Base-by-base conservation (phyloP, 2,329 filamentous ascomycete genomes). In the Cadophora malorum region DNA sequence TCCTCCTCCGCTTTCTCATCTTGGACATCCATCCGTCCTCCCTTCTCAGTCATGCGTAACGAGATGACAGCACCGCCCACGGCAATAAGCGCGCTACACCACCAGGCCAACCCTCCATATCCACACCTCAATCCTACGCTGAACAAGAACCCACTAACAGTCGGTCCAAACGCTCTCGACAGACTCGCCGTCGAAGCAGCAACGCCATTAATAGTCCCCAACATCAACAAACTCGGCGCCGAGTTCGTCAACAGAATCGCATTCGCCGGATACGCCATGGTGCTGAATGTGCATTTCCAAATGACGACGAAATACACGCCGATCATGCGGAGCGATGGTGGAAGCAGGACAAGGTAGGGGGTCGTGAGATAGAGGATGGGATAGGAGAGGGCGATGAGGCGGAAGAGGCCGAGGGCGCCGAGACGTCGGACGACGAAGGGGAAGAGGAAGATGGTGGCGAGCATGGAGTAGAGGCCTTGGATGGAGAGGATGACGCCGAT, bases 231-330 rank as follows among this genome's bases (percentile, higher is more conserved):
- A 8, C 91, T 94, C 0, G 94, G 93, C 0, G 94, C 92, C 19
- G 93, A 91, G 79, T 98, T 97, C 68, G 93, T 92, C 35, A 97
- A 86, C 67, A 99, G 88, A 67, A 98, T 96, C 12, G 91, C 91
- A 73, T 94, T 94, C 75, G 91, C 92, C 12, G 96, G 96, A 79
- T 97, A 98, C 0, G 94, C 91, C 80, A 97, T 90, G 56, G 93
- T 94, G 74, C 95, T 90, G 74, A 96, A 94, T 0, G 93, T 96
- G 77, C 96, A 97, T 80, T 97, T 98, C 90, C 92, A 93, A 72
- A 97, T 86, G 12, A 98, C 85, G 28, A 95, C 84, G 8, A 89
- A 75, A 76, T 94, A 95, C 62, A 97, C 88, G 28, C 91, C 92
- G 1, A 88, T 81, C 81, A 92, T 91, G 69, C 91, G 90, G 50